Base-by-base conservation (phyloP, 495 filamentous ascomycete genomes). In the Neurospora pannonica region DNA sequence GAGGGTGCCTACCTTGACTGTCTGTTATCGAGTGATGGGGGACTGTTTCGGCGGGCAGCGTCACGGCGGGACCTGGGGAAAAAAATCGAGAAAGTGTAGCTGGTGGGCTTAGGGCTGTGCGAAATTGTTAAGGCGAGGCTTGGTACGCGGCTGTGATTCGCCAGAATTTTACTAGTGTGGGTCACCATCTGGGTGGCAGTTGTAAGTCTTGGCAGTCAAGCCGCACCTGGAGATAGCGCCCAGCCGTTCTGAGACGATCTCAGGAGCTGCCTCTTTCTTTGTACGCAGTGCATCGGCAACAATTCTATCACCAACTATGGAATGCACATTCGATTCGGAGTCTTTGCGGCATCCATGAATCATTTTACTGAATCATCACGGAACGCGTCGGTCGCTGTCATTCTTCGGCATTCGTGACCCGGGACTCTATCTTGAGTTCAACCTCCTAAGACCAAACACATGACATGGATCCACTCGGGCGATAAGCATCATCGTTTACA, bases 1-100 rank as follows among this genome's bases (percentile, higher is more conserved):
- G 46, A 42, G 38, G 38, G 46, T 43, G 71, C 79, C 77, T 82
- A 87, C 85, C 82, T 86, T 87, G 85, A 83, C 83, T 80, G 81
- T 76, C 75, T 82, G 80, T 78, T 82, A 81, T 79, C 79, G 79
- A 76, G 75, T 81, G 81, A 84, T 81, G 83, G 84, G 82, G 76
- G 79, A 75, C 72, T 79, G 75, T 81, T 78, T 67, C 54, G 54
- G 54, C 54, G 54, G 78, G 80, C 78, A 81, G 78, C 81, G 77
- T 82, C 83, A 75, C 74, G 76, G 60, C 80, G 77, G 76, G 75
- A 80, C 77, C 79, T 79, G 74, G 74, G 54, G 77, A 75, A 79
- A 83, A 84, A 84, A 82, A 77, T 80, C 77, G 75, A 81, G 81
- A 79, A 76, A 78, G 75, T 77, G 78, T 24, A 77, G 76, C 73